Base-by-base conservation (phyloP, 176 grass and related monocot species). In the Bolboschoenus planiculmis region DNA sequence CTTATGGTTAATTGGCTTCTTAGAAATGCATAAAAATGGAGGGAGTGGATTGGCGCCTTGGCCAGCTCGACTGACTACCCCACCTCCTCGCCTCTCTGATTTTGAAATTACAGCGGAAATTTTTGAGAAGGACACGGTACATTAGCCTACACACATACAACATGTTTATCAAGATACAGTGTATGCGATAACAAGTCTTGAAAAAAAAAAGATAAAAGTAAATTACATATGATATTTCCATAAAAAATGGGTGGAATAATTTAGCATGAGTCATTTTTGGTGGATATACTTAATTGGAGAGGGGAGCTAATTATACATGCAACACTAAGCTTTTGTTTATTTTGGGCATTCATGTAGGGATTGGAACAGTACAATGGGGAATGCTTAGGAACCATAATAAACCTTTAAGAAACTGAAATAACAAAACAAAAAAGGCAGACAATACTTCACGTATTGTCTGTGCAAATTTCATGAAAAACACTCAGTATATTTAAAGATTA, bases 81-180 rank as follows among this genome's bases (percentile, higher is more conserved):
- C 95, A 57, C 92, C 95, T 85, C 92, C 90, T 63, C 90, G 95
- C 59, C 95, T 97, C 86, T 89, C 95, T 57, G 92, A 97, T 94
- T 85, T 94, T 76, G 85, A 88, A 61, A 84, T 93, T 88, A 91
- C 90, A 33, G 87, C 83, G 27, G 92, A 97, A 61, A 87, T 84
- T 34, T 97, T 97, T 88, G 90, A 93, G 67, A 93, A 97, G 56
- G 95, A 97, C 63, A 94, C 85, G 59, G 95, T 97, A 90, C 72
- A 81, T 88, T 86, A 44, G 70, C 55, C 51, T 54, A 65, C 76
- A 24, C 83, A 35, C 88, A 50, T 50, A 30, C 23, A 7, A 30
- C 71, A 31, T 76, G 43, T 31, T 76, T 76, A 11, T 76, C 42
- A 51, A 75, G 71, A 48, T 40, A 23, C 7, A 18, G 26, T 76